Evolutionary conservation across 331 rosid species (phyloP).

Genomic region (Erythrophleum ivorense): DNA sequence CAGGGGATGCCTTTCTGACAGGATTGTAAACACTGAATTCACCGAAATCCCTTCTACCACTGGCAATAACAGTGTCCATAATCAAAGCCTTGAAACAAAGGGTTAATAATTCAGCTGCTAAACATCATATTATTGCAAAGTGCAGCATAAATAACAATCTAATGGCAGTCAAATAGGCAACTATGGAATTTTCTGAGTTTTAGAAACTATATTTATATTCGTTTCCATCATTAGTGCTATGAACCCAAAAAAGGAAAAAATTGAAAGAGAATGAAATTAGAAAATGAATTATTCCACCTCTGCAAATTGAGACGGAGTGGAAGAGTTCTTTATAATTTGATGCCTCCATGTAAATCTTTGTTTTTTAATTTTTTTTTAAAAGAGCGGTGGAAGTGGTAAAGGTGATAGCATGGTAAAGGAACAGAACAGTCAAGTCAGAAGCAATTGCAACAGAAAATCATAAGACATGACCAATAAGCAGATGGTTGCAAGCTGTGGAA

Average conservation of each 20-base stretch:
- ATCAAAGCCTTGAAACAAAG: slow-evolving; percentile 66
- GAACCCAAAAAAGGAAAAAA: background rate
- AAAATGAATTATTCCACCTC: background rate
- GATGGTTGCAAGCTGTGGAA: background rate
- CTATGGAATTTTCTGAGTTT: background rate
- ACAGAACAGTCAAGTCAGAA: background rate
- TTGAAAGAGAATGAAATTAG: background rate
- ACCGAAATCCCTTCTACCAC: slow-evolving; percentile 91
- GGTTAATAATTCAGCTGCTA: slow-evolving; percentile 53
- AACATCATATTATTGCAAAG: background rate
- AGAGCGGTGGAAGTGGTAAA: background rate
- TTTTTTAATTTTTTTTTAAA: too few relatives aligned
- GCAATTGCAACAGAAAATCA: background rate
- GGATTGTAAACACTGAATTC: slow-evolving; percentile 82
- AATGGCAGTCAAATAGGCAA: background rate
- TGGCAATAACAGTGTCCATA: slow-evolving; percentile 64
- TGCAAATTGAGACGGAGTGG: background rate
- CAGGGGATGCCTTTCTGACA: slow-evolving; percentile 40
- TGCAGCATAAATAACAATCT: slow-evolving; percentile 2
- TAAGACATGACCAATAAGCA: background rate
- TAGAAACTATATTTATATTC: background rate
- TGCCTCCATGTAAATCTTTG: background rate
- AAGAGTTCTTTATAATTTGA: too few relatives aligned
- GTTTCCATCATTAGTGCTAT: background rate
- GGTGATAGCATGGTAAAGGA: background rate